Conservation (phyloP, 2,329 filamentous ascomycete genomes). For the Fusarium euwallaceae region DNA sequence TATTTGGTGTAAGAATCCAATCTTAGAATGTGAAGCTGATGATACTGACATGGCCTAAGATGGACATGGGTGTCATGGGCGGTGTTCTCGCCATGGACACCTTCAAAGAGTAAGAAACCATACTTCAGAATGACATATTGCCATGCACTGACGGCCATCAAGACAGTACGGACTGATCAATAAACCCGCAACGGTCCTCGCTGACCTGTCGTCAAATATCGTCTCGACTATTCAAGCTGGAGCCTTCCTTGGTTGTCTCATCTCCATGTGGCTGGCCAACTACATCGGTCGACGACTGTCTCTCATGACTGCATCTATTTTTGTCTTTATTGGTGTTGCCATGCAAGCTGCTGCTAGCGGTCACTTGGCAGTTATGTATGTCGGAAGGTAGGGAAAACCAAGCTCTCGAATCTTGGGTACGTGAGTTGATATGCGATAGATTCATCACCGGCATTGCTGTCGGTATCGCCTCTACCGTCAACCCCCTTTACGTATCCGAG, state of each 20-base stretch:
- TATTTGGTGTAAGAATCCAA: not conserved
- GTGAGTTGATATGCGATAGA: not conserved
- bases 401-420: not conserved
- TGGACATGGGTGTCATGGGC: slow-evolving; percentile 1
- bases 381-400: not conserved
- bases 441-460: not conserved
- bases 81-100: not conserved
- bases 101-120: not conserved
- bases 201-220: slow-evolving; percentile 23
- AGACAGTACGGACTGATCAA: slow-evolving; percentile 5
- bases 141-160: not conserved
- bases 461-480: not conserved
- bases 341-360: slow-evolving; percentile 1
- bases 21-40: too few species aligned
- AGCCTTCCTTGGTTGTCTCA: slow-evolving; percentile 10
- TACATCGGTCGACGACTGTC: slow-evolving; percentile 18
- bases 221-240: slow-evolving; percentile 27
- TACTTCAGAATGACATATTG: not conserved
- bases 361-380: not conserved
- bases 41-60: not conserved
- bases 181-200: slow-evolving; percentile 4
- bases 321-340: not conserved
- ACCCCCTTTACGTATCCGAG: not conserved
- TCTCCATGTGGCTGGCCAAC: slow-evolving; percentile 21
- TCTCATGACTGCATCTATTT: not conserved